These are phyloP conservation scores for Nemania sp. DNA, from an alignment of 2,329 filamentous ascomycete genomes.

Conservation along the genomic window DNA sequence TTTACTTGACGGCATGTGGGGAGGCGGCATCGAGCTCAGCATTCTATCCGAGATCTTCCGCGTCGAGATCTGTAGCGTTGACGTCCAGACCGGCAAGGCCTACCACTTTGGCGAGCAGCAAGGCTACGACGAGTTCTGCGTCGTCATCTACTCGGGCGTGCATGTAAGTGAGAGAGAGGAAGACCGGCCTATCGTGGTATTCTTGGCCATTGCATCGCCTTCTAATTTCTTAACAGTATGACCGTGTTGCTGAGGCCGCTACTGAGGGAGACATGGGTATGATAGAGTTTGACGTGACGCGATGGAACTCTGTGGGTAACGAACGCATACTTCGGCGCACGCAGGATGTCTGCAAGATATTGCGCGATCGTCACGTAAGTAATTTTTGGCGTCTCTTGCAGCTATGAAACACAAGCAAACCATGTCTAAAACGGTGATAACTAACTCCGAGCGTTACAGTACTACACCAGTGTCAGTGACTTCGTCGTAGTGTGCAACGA, in stretches of 20 bases:
- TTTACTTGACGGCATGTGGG: conserved; percentile 88
- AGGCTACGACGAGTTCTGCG: conserved; percentile 35
- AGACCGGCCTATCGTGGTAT: too few relatives aligned
- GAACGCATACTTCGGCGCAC: conserved; percentile 79
- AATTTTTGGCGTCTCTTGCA: not conserved
- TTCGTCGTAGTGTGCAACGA: conserved; percentile 82
- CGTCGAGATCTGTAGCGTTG: conserved; percentile 39
- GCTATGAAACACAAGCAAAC: not conserved
- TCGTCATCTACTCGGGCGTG: conserved; percentile 40
- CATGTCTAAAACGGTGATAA: not conserved
- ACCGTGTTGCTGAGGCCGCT: conserved; percentile 79
- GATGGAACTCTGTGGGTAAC: conserved; percentile 64
- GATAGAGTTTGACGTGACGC: conserved; percentile 75
- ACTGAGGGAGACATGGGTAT: conserved; percentile 69
- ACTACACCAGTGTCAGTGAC: conserved; percentile 88
- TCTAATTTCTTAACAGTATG: conserved; percentile 33
- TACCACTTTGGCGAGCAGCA: conserved; percentile 40
- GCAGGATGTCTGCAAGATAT: conserved; percentile 70
- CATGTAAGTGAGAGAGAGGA: conserved; percentile 30
- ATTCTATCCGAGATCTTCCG: conserved; percentile 71
- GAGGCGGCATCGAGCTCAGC: conserved; percentile 88
- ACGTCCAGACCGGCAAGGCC: conserved; percentile 36
- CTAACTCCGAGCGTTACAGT: conserved; percentile 53
- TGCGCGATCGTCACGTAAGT: conserved; percentile 70
- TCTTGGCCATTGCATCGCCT: too few relatives aligned